Conservation (phyloP, 371 early-diverging fungal species). For the Lichtheimia hyalospora region DNA sequence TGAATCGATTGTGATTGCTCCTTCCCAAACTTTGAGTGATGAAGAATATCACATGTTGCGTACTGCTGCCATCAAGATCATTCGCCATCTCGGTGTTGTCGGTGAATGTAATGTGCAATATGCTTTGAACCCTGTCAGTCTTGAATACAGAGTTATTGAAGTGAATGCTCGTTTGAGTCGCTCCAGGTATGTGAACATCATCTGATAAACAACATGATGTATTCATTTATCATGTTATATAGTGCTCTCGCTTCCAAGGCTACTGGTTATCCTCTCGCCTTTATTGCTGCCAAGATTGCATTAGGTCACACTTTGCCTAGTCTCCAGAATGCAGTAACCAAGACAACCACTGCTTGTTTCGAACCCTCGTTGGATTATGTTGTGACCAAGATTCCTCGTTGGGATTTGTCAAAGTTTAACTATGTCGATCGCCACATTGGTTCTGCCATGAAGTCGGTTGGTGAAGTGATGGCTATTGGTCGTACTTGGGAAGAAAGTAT, state of each 20-base stretch:
- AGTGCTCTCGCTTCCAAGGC: slow-evolving; percentile 93
- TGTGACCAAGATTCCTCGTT: slow-evolving; percentile 93
- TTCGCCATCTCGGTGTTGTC: slow-evolving; percentile 91
- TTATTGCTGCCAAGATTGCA: slow-evolving; percentile 93
- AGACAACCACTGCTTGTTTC: slow-evolving; percentile 90
- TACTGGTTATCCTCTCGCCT: slow-evolving; percentile 93
- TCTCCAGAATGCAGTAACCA: slow-evolving; percentile 87
- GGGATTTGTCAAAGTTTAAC: slow-evolving; percentile 92
- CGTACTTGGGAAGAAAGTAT: slow-evolving; percentile 92
- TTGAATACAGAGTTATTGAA: slow-evolving; percentile 91
- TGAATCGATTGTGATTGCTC: slow-evolving; percentile 95
- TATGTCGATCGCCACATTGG: slow-evolving; percentile 82
- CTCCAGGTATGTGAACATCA: slow-evolving; percentile 26
- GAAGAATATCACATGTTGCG: slow-evolving; percentile 94
- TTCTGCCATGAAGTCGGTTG: slow-evolving; percentile 91
- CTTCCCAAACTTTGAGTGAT: slow-evolving; percentile 91
- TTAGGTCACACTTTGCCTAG: slow-evolving; percentile 82
- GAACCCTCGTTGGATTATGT: slow-evolving; percentile 93
- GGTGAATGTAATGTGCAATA: slow-evolving; percentile 97
- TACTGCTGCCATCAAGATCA: slow-evolving; percentile 89
- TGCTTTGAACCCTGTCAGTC: slow-evolving; percentile 82
- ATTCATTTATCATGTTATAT: not conserved
- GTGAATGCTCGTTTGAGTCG: slow-evolving; percentile 94
- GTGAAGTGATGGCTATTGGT: slow-evolving; percentile 97
- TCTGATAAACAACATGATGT: too few species aligned